Conservation (phyloP, 2,329 filamentous ascomycete species). For the Didymella pinodella region DNA sequence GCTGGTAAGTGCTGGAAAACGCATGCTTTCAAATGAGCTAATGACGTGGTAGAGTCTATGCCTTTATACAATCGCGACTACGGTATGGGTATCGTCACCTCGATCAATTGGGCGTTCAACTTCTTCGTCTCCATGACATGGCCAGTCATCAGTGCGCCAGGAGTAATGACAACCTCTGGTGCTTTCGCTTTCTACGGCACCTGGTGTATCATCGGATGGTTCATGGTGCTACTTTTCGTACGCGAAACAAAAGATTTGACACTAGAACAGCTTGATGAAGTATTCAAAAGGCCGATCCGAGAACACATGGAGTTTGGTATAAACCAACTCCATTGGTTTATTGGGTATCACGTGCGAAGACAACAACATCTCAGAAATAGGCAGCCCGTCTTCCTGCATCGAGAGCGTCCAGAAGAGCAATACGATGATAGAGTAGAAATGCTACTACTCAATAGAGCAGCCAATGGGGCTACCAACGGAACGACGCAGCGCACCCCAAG, state of each 20-base stretch:
- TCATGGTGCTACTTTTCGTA: slow-evolving; percentile 60
- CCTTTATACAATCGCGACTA: no score
- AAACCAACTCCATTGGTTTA: slow-evolving; percentile 44
- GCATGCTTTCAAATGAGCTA: no score
- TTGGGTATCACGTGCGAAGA: slow-evolving; percentile 39
- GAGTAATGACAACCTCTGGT: slow-evolving; percentile 56
- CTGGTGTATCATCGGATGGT: slow-evolving; percentile 61
- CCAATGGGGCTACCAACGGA: no score
- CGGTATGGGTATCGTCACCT: no score
- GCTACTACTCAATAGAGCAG: neutral
- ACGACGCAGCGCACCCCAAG: no score
- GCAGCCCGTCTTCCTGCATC: neutral
- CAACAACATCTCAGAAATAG: neutral
- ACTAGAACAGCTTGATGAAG: slow-evolving; percentile 48
- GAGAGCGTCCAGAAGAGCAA: neutral
- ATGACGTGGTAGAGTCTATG: no score
- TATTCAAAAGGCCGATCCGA: slow-evolving; percentile 61
- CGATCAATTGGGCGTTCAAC: no score
- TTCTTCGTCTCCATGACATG: no score
- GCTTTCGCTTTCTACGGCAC: slow-evolving; percentile 64
- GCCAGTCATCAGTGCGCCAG: no score
- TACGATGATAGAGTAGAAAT: neutral
- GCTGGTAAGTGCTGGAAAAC: no score
- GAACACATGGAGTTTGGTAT: slow-evolving; percentile 38
- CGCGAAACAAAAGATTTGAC: slow-evolving; percentile 57